Base-by-base conservation (phyloP, 129 eudicot genomes). In the Smallanthus sonchifolius region DNA sequence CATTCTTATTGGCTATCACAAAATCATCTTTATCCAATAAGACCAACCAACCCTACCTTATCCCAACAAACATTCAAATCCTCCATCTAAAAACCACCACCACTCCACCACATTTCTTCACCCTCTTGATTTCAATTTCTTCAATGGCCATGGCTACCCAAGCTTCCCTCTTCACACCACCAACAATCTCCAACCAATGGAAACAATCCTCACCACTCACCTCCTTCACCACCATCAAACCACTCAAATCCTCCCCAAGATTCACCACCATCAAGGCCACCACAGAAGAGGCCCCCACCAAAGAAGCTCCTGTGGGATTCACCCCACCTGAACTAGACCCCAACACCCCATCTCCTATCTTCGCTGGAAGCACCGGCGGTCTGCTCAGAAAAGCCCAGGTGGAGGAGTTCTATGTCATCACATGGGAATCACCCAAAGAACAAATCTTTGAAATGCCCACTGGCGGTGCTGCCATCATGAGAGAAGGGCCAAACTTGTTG, bases 401-500 rank as follows among this genome's bases (percentile, higher is more conserved):
- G 19, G 97, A 92, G 72, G 97, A 92, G 40, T 92, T 92, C 70
- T 92, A 92, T 38, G 97, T 92, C 6, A 92, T 92, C 67, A 92
- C 97, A 48, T 92, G 97, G 97, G 93, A 87, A 14, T 92, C 97
- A 7, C 97, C 97, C 1, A 92, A 92, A 72, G 96, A 92, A 51
- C 97, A 92, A 67, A 84, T 92, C 70, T 92, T 92, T 61, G 97
- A 92, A 82, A 92, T 92, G 97, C 97, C 97, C 16, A 92, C 97
- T 3, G 97, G 97, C 10, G 97, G 97, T 5, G 97, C 97, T 14
- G 97, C 96, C 40, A 87, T 89, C 16, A 92, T 92, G 97, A 75
- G 97, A 39, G 77, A 92, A 76, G 96, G 97, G 0, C 97, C 97
- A n/a, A 92, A 92, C 37, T 54, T 92, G 80, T 80, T 92, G 75